Evolutionary conservation across 805 yeast genomes (phyloP).

Genomic region (Yamadazyma tumulicola): DNA sequence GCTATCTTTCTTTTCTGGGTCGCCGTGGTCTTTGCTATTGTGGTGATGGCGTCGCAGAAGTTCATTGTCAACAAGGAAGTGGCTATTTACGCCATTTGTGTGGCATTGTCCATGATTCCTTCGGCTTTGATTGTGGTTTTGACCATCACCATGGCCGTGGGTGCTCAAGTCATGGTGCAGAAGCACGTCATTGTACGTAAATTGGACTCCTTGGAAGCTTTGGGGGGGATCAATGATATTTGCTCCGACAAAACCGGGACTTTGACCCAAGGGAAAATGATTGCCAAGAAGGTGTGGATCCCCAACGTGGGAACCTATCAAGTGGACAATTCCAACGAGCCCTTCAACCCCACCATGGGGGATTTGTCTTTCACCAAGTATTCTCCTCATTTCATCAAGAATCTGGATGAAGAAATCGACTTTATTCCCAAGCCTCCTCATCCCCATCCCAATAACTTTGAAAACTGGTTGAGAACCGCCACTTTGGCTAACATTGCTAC

Average conservation of each 20-base stretch:
- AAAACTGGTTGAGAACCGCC: conserved; percentile 29
- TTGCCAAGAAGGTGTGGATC: conserved; percentile 34
- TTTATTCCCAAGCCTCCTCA: conserved; percentile 28
- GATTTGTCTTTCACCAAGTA: conserved; percentile 29
- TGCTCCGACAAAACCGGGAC: conserved; percentile 42
- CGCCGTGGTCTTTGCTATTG: conserved; percentile 36
- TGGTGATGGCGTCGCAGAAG: conserved; percentile 36
- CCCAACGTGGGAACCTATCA: conserved; percentile 31
- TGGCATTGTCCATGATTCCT: conserved; percentile 39
- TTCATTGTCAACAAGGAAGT: conserved; percentile 30
- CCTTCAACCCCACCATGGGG: conserved; percentile 39
- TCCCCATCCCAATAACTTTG: conserved; percentile 18
- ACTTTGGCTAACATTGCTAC: conserved; percentile 40
- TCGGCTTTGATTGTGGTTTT: conserved; percentile 36
- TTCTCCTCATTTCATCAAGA: conserved; percentile 27
- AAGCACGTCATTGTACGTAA: conserved; percentile 36
- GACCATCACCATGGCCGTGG: conserved; percentile 40
- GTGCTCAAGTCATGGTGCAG: conserved; percentile 35
- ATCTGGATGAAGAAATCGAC: conserved; percentile 34
- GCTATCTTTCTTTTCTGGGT: conserved; percentile 51
- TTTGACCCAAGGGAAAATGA: conserved; percentile 37
- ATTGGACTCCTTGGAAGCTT: conserved; percentile 35
- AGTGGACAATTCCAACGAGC: conserved; percentile 31
- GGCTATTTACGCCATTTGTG: conserved; percentile 40
- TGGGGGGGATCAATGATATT: conserved; percentile 37